phyloP scores from a whole-genome alignment of 116 monocot species.

The Papilionanthe hybrid region DNA sequence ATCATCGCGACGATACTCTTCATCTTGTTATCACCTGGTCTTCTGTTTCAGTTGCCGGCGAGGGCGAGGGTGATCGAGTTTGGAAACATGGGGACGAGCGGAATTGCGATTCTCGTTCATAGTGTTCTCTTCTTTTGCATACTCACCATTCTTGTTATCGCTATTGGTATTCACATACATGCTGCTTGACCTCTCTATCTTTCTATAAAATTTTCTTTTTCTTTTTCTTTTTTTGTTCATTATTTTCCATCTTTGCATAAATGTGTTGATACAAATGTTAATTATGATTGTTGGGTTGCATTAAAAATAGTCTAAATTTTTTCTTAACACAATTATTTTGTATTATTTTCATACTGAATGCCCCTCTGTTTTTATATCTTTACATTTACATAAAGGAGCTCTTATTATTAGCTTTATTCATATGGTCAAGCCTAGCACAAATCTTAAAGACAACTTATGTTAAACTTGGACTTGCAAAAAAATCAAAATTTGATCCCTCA shows the following conservation, averaged over 20 bases:
- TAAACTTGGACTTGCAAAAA: too few relatives aligned
- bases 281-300: too few relatives aligned
- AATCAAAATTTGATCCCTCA: too few relatives aligned
- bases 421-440: too few relatives aligned
- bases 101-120: constrained; percentile 55
- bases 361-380: too few relatives aligned
- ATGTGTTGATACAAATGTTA: too few relatives aligned
- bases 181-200: constrained; percentile 13
- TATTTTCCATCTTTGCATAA: neutral
- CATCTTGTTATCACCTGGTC: constrained; percentile 56
- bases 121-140: constrained; percentile 51
- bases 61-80: constrained; percentile 60
- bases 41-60: constrained; percentile 57
- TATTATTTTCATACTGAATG: too few relatives aligned
- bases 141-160: constrained; percentile 46
- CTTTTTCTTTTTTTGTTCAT: neutral
- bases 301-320: too few relatives aligned
- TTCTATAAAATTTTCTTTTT: neutral
- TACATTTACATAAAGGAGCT: too few relatives aligned
- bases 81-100: constrained; percentile 63
- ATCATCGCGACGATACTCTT: constrained; percentile 50
- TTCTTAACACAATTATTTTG: too few relatives aligned
- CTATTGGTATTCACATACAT: constrained; percentile 41
- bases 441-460: too few relatives aligned
- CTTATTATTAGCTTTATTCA: too few relatives aligned